Evolutionary conservation across 768 basidiomycete species (phyloP), one percentile per base, ranked within the genome.

Genomic region (Cytidiella melzeri): DNA sequence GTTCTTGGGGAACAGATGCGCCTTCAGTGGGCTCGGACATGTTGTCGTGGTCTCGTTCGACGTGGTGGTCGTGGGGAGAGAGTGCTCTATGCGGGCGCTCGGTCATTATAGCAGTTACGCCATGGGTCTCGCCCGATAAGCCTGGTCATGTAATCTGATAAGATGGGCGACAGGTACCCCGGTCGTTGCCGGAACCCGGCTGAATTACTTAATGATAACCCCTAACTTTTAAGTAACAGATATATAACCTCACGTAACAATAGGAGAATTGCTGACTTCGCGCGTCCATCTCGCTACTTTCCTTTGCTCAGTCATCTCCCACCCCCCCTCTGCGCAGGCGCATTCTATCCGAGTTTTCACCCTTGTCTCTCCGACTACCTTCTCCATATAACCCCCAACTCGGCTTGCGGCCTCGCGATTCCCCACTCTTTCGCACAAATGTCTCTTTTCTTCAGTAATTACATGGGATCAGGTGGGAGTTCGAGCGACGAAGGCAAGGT

Each of bases 401-500:
- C 28, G 37, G 5, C 19, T 45, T 24, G 7, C 27, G 19, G 13
- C 36, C 41, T 49, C 13, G n/a, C n/a, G n/a, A 18, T 15, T 36
- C 47, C 39, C 45, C 24, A n/a, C 18, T 21, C 30, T 34, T 34
- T 34, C 30, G 30, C 30, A 34, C 30, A 34, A 26, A 55, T 55
- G 54, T 47, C 54, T 21, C 38, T 44, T 4, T 45, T 55, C 38
- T 48, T 55, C 36, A 43, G 49, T 11, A 55, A 25, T 25, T 36
- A 51, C 20, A 25, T 55, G 34, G 39, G 41, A 30, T 18, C 43
- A 10, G 48, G 43, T 24, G 41, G 41, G 3, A 5, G 37, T 19
- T 42, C 58, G 3, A 43, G 52, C 19, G 36, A 48, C 6, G 21
- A 56, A 4, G 64, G 66, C 20, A 61, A 64, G 56, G 48, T 66